Evolutionary conservation across 192 early-diverging fungal species (phyloP), one percentile per base, ranked within the genome.

Genomic region (Linnemannia hyalina): DNA sequence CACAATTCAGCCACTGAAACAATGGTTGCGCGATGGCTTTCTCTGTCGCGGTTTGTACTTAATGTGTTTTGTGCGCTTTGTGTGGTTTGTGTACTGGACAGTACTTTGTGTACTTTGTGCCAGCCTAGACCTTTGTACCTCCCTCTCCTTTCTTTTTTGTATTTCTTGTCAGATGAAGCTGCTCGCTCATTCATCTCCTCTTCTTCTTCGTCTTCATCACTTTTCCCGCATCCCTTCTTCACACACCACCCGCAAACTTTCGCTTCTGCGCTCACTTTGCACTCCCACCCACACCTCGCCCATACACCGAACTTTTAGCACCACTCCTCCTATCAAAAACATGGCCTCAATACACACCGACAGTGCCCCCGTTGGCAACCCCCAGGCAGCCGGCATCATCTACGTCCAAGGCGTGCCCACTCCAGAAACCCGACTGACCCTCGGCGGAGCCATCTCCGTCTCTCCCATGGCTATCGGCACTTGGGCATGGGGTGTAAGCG

Each of bases 401-500:
- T 86, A 77, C 68, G 84, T 86, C 72, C 74, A 86, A 57, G 84
- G 79, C 20, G 70, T 91, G 4, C 90, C 90, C 40, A 89, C 87
- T 0, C 55, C 41, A 41, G 84, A 88, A 44, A 91, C 90, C 36
- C 80, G 79, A 16, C 55, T 91, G 46, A 77, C 70, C 8, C 70
- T 91, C 6, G 90, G 71, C 6, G 80, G 80, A 7, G 40, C 55
- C 9, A 32, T 89, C 42, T 77, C 71, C 36, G 89, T 91, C 15
- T 88, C 87, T 16, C 90, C 89, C 1, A 87, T 89, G 63, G 85
- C 90, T 42, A 88, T 91, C 35, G 90, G 90, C 36, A 83, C 82
- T 20, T 91, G 90, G 90, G 75, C 85, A 41, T 91, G 82, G 82
- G 90, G 90, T 63, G 90, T 89, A 83, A 91, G 82, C 54, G 26